Evolutionary conservation across 176 grass and related monocot genomes (phyloP).

Genomic region (Oryza nivara): DNA sequence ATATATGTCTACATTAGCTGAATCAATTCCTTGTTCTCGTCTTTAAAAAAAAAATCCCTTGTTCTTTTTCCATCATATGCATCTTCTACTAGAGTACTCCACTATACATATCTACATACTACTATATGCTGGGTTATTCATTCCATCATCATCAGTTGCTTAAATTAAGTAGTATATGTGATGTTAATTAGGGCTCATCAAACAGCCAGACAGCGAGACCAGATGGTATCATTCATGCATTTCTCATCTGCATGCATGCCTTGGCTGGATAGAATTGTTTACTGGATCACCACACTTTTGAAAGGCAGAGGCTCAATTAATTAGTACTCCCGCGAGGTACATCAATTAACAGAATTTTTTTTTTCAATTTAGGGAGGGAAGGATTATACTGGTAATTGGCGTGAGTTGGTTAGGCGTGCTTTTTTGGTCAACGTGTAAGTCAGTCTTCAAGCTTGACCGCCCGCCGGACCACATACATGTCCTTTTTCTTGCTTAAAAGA

Average conservation of each 20-base stretch:
- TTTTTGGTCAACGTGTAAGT: neutral
- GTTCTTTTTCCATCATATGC: neutral
- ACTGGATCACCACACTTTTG: neutral
- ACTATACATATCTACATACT: too few relatives aligned
- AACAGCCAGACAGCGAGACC: neutral
- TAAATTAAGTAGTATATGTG: neutral
- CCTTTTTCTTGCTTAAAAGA: too few relatives aligned
- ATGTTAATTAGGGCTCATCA: neutral
- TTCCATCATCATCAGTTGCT: neutral
- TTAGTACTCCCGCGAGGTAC: too few relatives aligned
- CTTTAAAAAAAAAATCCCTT: neutral
- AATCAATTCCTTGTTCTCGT: neutral
- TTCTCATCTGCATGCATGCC: too few relatives aligned
- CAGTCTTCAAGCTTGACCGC: neutral
- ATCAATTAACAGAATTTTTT: neutral
- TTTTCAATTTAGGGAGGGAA: too few relatives aligned
- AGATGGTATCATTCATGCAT: neutral
- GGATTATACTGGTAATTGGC: neutral
- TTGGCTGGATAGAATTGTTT: neutral
- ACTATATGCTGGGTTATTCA: neutral
- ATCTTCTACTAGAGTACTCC: neutral
- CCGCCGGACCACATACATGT: neutral
- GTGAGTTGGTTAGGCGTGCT: neutral
- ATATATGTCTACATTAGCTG: neutral
- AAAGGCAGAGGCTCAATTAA: neutral